Percentiles rank a stretch among this genome's conserved stretches.
phyloP scores from a whole-genome alignment of 495 filamentous ascomycete species.

The Evernia prunastri region DNA sequence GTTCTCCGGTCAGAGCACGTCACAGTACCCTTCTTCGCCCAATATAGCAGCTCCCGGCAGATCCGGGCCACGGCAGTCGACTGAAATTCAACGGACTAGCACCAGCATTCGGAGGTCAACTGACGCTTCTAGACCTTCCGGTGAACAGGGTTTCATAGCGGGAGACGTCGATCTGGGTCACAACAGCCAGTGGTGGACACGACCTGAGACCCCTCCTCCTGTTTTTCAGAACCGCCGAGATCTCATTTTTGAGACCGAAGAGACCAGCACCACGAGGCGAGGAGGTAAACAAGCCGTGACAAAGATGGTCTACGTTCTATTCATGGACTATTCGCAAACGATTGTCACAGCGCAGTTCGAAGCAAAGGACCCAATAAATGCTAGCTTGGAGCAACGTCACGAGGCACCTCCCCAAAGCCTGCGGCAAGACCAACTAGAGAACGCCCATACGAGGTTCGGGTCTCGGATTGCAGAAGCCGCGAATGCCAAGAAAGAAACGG shows the following conservation, averaged over 20 bases:
- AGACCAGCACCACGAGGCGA: slow-evolving; percentile 60
- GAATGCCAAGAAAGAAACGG: slow-evolving; percentile 61
- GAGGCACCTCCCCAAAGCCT: slow-evolving; percentile 73
- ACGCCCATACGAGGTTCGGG: slow-evolving; percentile 71
- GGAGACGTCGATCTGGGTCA: slow-evolving; percentile 73
- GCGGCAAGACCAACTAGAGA: slow-evolving; percentile 91
- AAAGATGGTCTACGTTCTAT: slow-evolving; percentile 79
- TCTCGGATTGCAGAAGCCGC: slow-evolving; percentile 63
- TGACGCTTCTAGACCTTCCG: slow-evolving; percentile 58
- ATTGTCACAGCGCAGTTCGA: slow-evolving; percentile 78
- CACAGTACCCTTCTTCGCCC: slow-evolving; percentile 32
- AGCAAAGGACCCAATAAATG: slow-evolving; percentile 62
- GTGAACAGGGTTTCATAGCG: slow-evolving; percentile 74
- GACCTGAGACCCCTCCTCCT: slow-evolving; percentile 67
- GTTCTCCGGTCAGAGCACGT: slow-evolving; percentile 21
- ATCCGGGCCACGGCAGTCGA: slow-evolving; percentile 53
- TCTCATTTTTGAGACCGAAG: slow-evolving; percentile 75
- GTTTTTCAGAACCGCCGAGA: slow-evolving; percentile 76
- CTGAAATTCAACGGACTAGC: slow-evolving; percentile 55
- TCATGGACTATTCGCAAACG: slow-evolving; percentile 93
- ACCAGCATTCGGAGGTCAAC: slow-evolving; percentile 58
- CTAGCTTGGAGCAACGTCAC: slow-evolving; percentile 75
- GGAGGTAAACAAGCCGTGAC: slow-evolving; percentile 63
- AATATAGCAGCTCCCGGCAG: slow-evolving; percentile 40
- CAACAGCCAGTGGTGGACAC: slow-evolving; percentile 75